Conservation (phyloP, 768 basidiomycete genomes). For the Melanogaster broomeanus region DNA sequence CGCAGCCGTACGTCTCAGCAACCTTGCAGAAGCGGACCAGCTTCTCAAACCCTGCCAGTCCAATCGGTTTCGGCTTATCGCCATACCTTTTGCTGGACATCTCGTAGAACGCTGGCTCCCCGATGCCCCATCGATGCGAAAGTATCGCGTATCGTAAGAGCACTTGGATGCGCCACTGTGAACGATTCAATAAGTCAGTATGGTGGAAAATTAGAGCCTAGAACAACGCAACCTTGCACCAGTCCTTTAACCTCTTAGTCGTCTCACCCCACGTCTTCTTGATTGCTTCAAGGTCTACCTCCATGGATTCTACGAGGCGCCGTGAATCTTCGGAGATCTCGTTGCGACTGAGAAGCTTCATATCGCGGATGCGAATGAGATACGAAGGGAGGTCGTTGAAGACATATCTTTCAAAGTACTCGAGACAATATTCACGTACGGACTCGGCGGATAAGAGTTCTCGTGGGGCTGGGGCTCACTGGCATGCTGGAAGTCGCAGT, state of each 20-base stretch:
- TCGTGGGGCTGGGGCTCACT: too few species aligned
- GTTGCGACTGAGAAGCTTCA: constrained; percentile 19
- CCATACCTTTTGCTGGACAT: constrained; percentile 12
- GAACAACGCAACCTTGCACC: constrained; percentile 15
- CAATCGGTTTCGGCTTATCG: constrained; percentile 14
- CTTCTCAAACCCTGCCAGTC: constrained; percentile 26
- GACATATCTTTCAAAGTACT: constrained; percentile 24
- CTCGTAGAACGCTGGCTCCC: constrained; percentile 24
- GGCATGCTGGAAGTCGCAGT: too few species aligned
- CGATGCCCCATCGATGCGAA: constrained; percentile 28
- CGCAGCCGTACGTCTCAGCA: constrained; percentile 23
- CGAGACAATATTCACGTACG: too few species aligned
- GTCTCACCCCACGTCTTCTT: constrained; percentile 18
- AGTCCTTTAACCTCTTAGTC: constrained; percentile 20
- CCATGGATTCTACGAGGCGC: constrained; percentile 20
- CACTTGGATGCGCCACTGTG: constrained; percentile 14
- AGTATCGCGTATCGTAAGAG: constrained; percentile 26
- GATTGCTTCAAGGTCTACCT: constrained; percentile 18
- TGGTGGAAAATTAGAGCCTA: background rate
- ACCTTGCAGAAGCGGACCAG: constrained; percentile 29
- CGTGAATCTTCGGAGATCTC: constrained; percentile 22
- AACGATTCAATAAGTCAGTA: constrained; percentile 10
- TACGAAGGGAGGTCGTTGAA: constrained; percentile 26
- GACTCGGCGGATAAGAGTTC: too few species aligned
- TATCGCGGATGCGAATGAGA: constrained; percentile 22